These are phyloP conservation scores for Zalaria sp. DNA, from an alignment of 2,329 filamentous ascomycete species.

Conservation along the genomic window DNA sequence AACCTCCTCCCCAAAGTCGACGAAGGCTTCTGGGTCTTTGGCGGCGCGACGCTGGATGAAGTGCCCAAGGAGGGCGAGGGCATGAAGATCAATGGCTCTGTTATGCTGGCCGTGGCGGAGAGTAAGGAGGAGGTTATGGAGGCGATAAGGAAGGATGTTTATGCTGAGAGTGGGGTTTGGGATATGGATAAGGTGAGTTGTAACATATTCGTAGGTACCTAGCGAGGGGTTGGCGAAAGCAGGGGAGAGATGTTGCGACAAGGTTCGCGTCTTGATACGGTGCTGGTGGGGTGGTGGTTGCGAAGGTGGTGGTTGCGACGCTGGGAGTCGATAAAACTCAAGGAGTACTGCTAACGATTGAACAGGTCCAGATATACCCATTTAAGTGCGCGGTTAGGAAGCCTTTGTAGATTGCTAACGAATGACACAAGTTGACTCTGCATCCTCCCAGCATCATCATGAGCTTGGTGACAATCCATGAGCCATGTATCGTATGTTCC, in stretches of 20 bases:
- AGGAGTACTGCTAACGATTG: not conserved
- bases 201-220: not conserved
- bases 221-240: not conserved
- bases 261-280: not conserved
- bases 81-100: slow-evolving; percentile 61
- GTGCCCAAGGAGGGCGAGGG: slow-evolving; percentile 48
- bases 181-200: slow-evolving; percentile 38
- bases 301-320: not conserved
- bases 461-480: no score
- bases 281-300: slow-evolving; percentile 1
- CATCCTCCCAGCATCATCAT: not conserved
- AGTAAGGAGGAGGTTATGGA: slow-evolving; percentile 56
- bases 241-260: not conserved
- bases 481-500: no score
- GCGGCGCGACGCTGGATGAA: slow-evolving; percentile 54
- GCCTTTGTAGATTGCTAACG: slow-evolving; percentile 16
- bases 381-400: slow-evolving; percentile 34
- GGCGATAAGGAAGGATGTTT: slow-evolving; percentile 57
- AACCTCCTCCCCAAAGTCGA: slow-evolving; percentile 39
- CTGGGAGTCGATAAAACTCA: not conserved
- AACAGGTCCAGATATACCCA: slow-evolving; percentile 28
- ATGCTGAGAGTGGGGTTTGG: slow-evolving; percentile 62
- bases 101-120: slow-evolving; percentile 51
- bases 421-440: not conserved
- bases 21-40: slow-evolving; percentile 47